These are phyloP conservation scores for Termitomyces sp. DNA, from an alignment of 768 basidiomycete genomes.

Conservation along the genomic window DNA sequence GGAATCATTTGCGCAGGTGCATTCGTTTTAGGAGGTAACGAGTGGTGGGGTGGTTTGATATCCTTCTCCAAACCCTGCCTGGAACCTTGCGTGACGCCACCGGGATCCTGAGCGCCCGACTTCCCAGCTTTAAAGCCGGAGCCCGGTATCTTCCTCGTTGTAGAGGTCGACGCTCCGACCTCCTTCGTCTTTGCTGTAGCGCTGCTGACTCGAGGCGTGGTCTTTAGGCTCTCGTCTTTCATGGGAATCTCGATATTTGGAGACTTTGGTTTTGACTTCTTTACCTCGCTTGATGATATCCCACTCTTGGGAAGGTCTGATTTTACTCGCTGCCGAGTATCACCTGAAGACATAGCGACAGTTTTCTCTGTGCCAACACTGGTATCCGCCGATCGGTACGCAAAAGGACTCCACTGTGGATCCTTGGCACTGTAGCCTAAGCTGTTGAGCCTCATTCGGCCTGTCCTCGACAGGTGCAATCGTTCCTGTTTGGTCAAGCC, in stretches of 20 bases:
- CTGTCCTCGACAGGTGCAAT: conserved; percentile 46
- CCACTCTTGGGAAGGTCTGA: conserved; percentile 38
- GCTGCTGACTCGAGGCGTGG: conserved; percentile 12
- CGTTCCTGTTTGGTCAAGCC: conserved; percentile 46
- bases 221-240: conserved; percentile 44
- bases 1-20: conserved; percentile 21
- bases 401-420: conserved; percentile 58
- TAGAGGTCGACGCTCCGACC: conserved; percentile 1
- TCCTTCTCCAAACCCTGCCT: conserved; percentile 15
- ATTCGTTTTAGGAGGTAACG: conserved; percentile 31
- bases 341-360: conserved; percentile 2
- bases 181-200: conserved; percentile 10
- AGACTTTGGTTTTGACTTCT: conserved; percentile 40
- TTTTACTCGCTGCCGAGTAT: conserved; percentile 8
- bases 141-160: conserved; percentile 38
- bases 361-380: conserved; percentile 4
- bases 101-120: conserved; percentile 20
- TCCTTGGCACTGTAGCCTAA: conserved; percentile 59
- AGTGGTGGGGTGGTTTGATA: conserved; percentile 17
- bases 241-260: conserved; percentile 37
- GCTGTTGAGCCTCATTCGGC: conserved; percentile 41
- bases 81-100: not conserved
- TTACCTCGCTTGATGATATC: conserved; percentile 42
- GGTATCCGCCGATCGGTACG: conserved; percentile 21
- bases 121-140: conserved; percentile 44